Evolutionary conservation across 306 rosid species (phyloP).

Genomic region (Luffa acutangula): DNA sequence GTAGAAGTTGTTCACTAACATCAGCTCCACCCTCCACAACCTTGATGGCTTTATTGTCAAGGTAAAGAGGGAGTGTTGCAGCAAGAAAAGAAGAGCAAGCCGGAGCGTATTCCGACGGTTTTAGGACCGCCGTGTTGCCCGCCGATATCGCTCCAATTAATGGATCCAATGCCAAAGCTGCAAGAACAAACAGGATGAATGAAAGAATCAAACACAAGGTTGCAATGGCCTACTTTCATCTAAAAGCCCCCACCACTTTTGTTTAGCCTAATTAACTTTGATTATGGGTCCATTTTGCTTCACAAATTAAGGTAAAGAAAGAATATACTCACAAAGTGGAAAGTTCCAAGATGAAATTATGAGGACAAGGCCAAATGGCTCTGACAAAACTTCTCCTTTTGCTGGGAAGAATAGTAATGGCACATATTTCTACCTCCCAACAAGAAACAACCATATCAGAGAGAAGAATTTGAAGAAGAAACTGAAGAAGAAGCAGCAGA

Average conservation of each 20-base stretch:
- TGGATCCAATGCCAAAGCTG: slow-evolving; percentile 79
- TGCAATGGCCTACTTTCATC: neutral
- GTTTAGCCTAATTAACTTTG: no score
- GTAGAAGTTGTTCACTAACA: slow-evolving; percentile 40
- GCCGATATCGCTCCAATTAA: slow-evolving; percentile 87
- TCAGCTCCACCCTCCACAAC: slow-evolving; percentile 62
- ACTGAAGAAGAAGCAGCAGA: neutral
- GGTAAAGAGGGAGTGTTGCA: slow-evolving; percentile 45
- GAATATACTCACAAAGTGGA: slow-evolving; percentile 62
- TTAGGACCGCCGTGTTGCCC: slow-evolving; percentile 58
- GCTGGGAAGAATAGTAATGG: slow-evolving; percentile 66
- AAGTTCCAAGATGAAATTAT: slow-evolving; percentile 81
- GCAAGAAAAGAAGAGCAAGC: slow-evolving; percentile 68
- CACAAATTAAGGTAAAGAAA: neutral
- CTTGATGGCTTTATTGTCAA: slow-evolving; percentile 56
- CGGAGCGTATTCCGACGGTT: slow-evolving; percentile 72
- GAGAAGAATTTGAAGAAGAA: neutral
- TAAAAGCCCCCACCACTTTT: neutral
- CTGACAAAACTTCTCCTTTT: slow-evolving; percentile 53
- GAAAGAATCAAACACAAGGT: neutral
- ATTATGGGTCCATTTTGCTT: neutral
- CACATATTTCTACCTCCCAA: slow-evolving; percentile 26
- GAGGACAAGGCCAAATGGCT: slow-evolving; percentile 83
- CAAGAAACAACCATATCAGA: neutral
- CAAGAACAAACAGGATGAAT: slow-evolving; percentile 5